Percentiles rank a stretch among this genome's conserved stretches.
Evolutionary conservation across 108 stramenopile species (phyloP).

Genomic region (Schizochytrium sp.): DNA sequence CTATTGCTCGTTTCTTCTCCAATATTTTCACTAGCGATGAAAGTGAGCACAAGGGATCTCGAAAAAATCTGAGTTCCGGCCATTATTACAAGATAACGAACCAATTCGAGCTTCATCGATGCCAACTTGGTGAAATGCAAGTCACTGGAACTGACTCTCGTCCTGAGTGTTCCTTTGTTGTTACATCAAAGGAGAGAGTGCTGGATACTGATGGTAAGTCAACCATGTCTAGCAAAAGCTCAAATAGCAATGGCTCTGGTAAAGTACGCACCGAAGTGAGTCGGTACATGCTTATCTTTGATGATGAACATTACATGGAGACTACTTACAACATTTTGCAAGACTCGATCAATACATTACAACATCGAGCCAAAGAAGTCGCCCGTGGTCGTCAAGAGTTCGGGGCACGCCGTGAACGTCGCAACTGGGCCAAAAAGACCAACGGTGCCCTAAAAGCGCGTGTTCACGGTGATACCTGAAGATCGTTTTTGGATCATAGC

Average conservation of each 20-base stretch:
- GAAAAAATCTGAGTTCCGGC: background rate
- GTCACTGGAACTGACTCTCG: background rate
- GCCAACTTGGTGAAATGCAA: background rate
- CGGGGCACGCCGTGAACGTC: background rate
- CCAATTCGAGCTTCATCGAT: constrained; percentile 28
- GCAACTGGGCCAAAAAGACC: constrained; percentile 60
- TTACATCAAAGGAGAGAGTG: constrained; percentile 41
- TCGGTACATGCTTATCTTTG: constrained; percentile 23
- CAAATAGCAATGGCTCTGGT: background rate
- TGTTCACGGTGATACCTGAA: background rate
- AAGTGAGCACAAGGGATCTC: background rate
- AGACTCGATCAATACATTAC: background rate
- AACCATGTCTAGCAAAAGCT: background rate
- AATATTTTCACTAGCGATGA: background rate
- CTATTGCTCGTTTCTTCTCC: background rate
- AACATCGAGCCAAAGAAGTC: background rate
- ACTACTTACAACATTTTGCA: background rate
- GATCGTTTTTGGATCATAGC: no score
- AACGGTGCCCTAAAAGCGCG: background rate
- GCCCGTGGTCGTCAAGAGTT: background rate
- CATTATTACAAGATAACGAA: background rate
- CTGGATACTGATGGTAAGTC: constrained; percentile 6
- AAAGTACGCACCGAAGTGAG: constrained; percentile 12
- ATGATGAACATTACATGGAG: constrained; percentile 23
- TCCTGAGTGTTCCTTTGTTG: background rate